Evolutionary conservation across 177 flowering plant genomes (phyloP).

Genomic region (Vitis hybrid): DNA sequence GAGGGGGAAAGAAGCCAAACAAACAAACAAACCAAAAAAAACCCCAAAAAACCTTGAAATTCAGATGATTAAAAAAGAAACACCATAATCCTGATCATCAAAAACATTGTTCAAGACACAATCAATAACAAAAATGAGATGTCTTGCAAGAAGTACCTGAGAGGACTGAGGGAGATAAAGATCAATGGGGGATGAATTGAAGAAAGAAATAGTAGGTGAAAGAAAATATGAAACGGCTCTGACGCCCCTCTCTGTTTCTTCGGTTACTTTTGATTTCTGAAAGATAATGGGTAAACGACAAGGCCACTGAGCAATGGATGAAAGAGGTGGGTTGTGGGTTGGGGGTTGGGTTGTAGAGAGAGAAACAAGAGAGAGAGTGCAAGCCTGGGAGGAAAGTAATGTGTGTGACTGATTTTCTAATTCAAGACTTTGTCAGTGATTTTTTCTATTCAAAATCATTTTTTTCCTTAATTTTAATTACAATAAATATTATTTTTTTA

Average conservation of each 20-base stretch:
- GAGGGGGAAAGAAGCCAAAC: background rate
- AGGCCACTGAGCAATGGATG: slow-evolving; percentile 4
- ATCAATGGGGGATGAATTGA: background rate
- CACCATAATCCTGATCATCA: background rate
- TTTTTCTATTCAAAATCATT: too few species aligned
- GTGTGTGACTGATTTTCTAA: too few species aligned
- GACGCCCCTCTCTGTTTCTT: background rate
- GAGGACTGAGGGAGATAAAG: slow-evolving; percentile 1
- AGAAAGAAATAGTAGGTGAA: background rate
- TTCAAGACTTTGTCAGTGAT: too few species aligned
- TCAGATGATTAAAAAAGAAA: background rate
- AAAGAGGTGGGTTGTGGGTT: background rate
- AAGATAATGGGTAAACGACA: slow-evolving; percentile 7
- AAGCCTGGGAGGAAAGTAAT: background rate
- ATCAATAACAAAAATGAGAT: background rate
- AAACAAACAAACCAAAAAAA: background rate
- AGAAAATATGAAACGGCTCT: background rate
- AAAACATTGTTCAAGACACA: background rate
- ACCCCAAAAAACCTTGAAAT: background rate
- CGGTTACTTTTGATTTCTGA: slow-evolving; percentile 1
- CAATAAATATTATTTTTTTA: too few species aligned
- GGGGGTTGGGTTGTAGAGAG: background rate
- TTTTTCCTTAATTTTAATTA: too few species aligned
- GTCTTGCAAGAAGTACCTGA: slow-evolving; percentile 18
- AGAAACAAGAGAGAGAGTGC: slow-evolving; percentile 2